Base-by-base conservation (phyloP, 306 rosid species). In the Prunus kanzakura region DNA sequence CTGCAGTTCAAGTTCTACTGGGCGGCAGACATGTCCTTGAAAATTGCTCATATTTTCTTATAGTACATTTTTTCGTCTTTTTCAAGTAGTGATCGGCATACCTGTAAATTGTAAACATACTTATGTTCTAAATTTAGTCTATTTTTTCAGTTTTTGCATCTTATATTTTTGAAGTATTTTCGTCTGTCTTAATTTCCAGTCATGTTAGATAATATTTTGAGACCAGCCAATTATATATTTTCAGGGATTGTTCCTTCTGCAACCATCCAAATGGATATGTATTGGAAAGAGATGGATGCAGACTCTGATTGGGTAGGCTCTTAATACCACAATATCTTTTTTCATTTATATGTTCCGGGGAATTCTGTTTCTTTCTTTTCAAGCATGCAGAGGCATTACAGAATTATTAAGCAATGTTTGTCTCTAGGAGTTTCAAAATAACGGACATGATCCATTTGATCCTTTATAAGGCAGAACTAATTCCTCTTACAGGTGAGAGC, bases 261-360 rank as follows among this genome's bases (percentile, higher is more conserved):
- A 78, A 76, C 93, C 79, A 82, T 84, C 84, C 99, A 88, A 75
- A 89, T 86, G 90, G 97, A 96, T 86, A 74, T 93, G 80, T 92
- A 83, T 86, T 96, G 97, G 99, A 96, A 96, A 88, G 94, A 88
- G 91, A 78, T 86, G 86, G 91, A 91, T 76, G 94, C 89, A 4
- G 97, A 96, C 82, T 89, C 93, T 73, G 98, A 93, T 76, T 96
- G 99, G 99, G 99, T 96, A 91, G 78, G 96, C 87, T 76, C 76
- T 78, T 87, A 74, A 64, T 82, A 73, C 35, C 32, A 51, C 57
- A 38, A 9, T 25, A n/a, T 30, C 29, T 27, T 11, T 56, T 51
- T n/a, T 49, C 12, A 22, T 62, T 76, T 73, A 27, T 60, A 77
- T 52, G 62, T 55, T 61, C 72, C 7, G 22, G 14, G 54, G 49